Base-by-base conservation (phyloP, 2,329 filamentous ascomycete species). In the Zymoseptoria pseudotritici region DNA sequence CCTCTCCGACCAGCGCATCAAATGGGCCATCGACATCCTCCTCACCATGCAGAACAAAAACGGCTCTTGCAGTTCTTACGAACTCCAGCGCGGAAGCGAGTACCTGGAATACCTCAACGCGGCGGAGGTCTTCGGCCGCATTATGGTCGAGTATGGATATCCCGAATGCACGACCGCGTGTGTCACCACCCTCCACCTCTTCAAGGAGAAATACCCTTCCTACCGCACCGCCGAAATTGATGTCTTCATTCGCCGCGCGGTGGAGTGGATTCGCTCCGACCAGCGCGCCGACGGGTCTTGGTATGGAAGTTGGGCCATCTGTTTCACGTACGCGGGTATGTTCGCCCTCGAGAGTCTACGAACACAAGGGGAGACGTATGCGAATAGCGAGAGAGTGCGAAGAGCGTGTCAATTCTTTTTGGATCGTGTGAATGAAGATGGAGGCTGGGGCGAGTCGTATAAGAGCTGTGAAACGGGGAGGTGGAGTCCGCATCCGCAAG, bases 101-200 rank as follows among this genome's bases (percentile, higher is more conserved):
- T 84, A 83, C 66, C 74, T 97, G 66, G 94, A 99, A 74, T 82
- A 86, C 73, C 83, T 99, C 51, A 99, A 99, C 70, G 93, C 93
- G 0, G 94, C 94, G 1, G 94, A 99, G 73, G 92, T 99, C 0
- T 99, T 99, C 74, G 92, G 91, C 13, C 84, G 87, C 20, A 99
- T 99, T 77, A 99, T 99, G 94, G 88, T 99, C 57, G 93, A 97
- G 72, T 99, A 99, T 73, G 91, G 96, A 73, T 97, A 99, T 71
- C 91, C 93, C 0, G 94, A 99, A 75, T 99, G 94, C 78, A 99
- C 94, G 0, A 97, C 94, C 2, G 92, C 94, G 0, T 91, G 91
- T 29, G 89, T 99, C 3, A 97, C 90, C 1, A 91, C 90, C 0
- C 80, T 99, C 20, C 88, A 87, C 4, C 80, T 93, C 1, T 97